Conservation (phyloP, 768 basidiomycete species). For the Tylopilus balloui region DNA sequence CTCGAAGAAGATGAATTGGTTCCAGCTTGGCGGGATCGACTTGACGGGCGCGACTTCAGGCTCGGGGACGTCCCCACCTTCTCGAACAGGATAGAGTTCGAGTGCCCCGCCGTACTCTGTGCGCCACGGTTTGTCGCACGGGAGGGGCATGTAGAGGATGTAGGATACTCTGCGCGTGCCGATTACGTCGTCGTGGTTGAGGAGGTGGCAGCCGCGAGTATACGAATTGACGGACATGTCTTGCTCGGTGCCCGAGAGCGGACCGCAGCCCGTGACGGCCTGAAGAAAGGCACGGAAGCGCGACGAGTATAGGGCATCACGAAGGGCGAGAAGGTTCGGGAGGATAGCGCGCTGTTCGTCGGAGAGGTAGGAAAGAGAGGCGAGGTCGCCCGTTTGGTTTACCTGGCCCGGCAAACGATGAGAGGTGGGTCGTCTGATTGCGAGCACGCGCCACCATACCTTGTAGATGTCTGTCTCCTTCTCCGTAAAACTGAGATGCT, state of each 20-base stretch:
- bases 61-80: slow-evolving; percentile 57
- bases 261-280: slow-evolving; percentile 86
- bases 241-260: slow-evolving; percentile 85
- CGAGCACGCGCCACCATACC: slow-evolving; percentile 40
- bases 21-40: slow-evolving; percentile 77
- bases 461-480: slow-evolving; percentile 99
- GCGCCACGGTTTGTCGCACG: slow-evolving; percentile 71
- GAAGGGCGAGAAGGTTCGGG: slow-evolving; percentile 73
- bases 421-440: neutral
- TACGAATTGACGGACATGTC: slow-evolving; percentile 96
- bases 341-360: slow-evolving; percentile 73
- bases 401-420: slow-evolving; percentile 49
- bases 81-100: slow-evolving; percentile 79
- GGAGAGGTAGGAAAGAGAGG: slow-evolving; percentile 85
- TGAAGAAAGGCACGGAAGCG: slow-evolving; percentile 80
- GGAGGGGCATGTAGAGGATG: slow-evolving; percentile 93
- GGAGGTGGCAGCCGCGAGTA: slow-evolving; percentile 85
- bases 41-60: slow-evolving; percentile 64
- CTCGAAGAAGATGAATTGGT: slow-evolving; percentile 82
- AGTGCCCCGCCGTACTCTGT: slow-evolving; percentile 90
- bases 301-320: slow-evolving; percentile 86
- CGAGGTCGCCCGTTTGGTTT: slow-evolving; percentile 94
- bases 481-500: slow-evolving; percentile 77
- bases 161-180: slow-evolving; percentile 91
- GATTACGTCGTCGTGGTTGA: slow-evolving; percentile 98